Evolutionary conservation across 495 filamentous ascomycete genomes (phyloP).

Genomic region (Penicillium roqueforti): DNA sequence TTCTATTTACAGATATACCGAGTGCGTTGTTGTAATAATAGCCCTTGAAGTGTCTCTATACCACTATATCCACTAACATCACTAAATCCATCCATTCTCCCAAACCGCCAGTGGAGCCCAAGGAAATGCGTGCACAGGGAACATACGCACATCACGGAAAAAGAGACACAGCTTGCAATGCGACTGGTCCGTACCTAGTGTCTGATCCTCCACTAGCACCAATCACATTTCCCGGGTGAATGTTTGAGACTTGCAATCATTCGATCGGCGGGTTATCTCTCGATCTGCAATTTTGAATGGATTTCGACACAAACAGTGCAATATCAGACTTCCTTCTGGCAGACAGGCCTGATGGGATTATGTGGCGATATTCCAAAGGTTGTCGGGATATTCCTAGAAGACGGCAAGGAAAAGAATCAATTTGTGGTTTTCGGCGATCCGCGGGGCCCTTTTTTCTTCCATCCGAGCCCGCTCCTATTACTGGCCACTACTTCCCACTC

Average conservation of each 20-base stretch:
- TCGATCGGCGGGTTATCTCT: not conserved
- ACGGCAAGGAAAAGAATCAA: not conserved
- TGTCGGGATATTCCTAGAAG: not conserved
- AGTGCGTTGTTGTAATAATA: too few relatives aligned
- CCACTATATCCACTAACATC: not conserved
- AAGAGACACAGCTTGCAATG: conserved; percentile 1
- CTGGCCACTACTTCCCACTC: not conserved
- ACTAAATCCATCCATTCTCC: not conserved
- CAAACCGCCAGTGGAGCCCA: conserved; percentile 1
- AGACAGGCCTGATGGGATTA: not conserved
- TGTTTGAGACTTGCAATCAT: not conserved
- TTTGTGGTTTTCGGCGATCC: not conserved
- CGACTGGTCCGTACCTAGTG: conserved; percentile 4
- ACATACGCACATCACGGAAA: conserved; percentile 5
- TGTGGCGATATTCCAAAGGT: not conserved
- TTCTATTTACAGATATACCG: too few relatives aligned
- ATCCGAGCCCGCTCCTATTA: not conserved
- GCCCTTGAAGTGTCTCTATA: too few relatives aligned
- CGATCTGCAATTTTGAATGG: conserved; percentile 4
- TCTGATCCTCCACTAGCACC: not conserved
- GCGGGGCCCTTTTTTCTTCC: conserved; percentile 1
- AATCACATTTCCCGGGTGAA: not conserved
- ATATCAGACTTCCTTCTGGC: not conserved
- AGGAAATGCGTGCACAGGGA: conserved; percentile 1
- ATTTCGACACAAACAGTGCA: not conserved